Evolutionary conservation across 2,329 filamentous ascomycete species (phyloP), one percentile per base, ranked within the genome.

Genomic region (Atkinsonella hypoxylon): DNA sequence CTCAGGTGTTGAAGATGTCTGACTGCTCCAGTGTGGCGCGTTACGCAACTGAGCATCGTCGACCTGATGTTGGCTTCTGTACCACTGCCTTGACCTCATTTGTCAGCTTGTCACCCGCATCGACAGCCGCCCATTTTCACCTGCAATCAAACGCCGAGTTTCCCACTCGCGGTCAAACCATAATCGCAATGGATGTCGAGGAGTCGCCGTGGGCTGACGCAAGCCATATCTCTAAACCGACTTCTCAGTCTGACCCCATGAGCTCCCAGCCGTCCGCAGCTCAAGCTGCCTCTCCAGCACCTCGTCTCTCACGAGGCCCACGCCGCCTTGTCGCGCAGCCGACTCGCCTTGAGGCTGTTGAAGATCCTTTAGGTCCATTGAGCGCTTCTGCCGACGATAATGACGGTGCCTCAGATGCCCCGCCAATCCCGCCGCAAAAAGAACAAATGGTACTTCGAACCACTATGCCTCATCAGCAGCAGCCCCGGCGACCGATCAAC

Each of bases 351-450:
- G 82, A 91, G 68, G 84, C 83, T 54, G 83, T 88, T 57, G 79
- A 83, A 42, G 85, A 89, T 63, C 84, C 85, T 51, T 77, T 90
- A 44, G 88, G 87, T 1, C 87, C 87, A 20, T 72, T 94, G 48
- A 87, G 87, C 52, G 83, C 82, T 49, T 60, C 79, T 48, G 67
- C 83, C 30, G 78, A 79, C 48, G 64, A 65, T 42, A 68, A 64
- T 57, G 64, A 60, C 50, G 60, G 62, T 34, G 65, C 60, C 26
- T 60, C 64, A 49, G 69, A 74, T 53, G 75, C 79, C 53, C 85
- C 85, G 51, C 85, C 85, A n/a, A 82, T 71, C 53, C 82, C 82
- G 43, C 82, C 82, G 34, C 75, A 77, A 63, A 85, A 86, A 68
- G 82, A 86, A 66, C 77, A 81, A 62, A 70, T 78, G 57, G 72